Percentiles rank a stretch among this genome's conserved stretches.
These are phyloP conservation scores for Eutypa lata DNA, from an alignment of 2,329 filamentous ascomycete genomes.

Conservation along the genomic window DNA sequence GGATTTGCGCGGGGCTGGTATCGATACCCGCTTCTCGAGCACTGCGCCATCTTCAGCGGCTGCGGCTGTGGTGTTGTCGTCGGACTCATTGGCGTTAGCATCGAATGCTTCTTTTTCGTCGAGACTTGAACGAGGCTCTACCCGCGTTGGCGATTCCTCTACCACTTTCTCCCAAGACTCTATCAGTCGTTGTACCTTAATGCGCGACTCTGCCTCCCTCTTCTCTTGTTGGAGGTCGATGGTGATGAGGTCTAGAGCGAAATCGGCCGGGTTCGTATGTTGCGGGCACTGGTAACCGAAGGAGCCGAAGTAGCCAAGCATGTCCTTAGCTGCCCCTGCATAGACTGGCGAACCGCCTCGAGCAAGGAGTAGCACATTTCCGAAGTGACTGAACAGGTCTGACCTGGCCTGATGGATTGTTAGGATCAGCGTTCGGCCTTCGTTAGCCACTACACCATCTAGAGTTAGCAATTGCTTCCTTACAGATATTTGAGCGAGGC, in stretches of 20 bases:
- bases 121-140: constrained; percentile 17
- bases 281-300: constrained; percentile 63
- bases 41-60: constrained; percentile 6
- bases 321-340: constrained; percentile 58
- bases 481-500: too few species aligned
- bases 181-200: constrained; percentile 60
- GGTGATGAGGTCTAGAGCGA: constrained; percentile 73
- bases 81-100: constrained; percentile 11
- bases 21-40: constrained; percentile 11
- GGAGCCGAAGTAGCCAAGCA: constrained; percentile 62
- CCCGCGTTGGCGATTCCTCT: constrained; percentile 1
- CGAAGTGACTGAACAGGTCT: constrained; percentile 69
- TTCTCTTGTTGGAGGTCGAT: constrained; percentile 67
- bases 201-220: constrained; percentile 60
- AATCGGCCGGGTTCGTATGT: constrained; percentile 75
- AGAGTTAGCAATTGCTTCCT: too few species aligned
- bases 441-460: too few species aligned
- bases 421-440: constrained; percentile 71
- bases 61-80: neutral
- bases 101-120: constrained; percentile 26
- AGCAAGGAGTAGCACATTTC: constrained; percentile 67
- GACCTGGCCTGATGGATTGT: constrained; percentile 77
- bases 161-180: constrained; percentile 46
- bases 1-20: constrained; percentile 34
- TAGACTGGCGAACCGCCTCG: constrained; percentile 68